Evolutionary conservation across 2,329 filamentous ascomycete species (phyloP), one percentile per base, ranked within the genome.

Genomic region (Colletotrichum sp.): DNA sequence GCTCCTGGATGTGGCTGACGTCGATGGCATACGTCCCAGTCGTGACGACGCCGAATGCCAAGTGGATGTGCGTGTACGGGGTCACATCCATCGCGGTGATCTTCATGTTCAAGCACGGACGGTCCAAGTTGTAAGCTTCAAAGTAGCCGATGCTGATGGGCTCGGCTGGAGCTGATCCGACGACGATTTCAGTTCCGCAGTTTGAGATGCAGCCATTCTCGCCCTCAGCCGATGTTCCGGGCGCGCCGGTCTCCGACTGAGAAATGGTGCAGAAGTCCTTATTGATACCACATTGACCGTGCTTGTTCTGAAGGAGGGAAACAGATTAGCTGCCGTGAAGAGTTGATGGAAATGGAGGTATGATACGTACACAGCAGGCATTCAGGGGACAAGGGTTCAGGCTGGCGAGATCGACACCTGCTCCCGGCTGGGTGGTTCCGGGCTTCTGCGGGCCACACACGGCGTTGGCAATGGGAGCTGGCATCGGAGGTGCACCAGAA

Each of bases 251-350:
- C n/a, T 78, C 60, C 3, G 66, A 55, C 16, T 55, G 65, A n/a
- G 28, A 21, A 28, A 63, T 32, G 7, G 39, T 34, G 34, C 88
- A 90, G 77, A 88, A 89, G 18, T 87, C 87, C 2, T 78, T 77
- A 0, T 86, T 87, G 1, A 83, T 83, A 12, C 88, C 88, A 26
- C 88, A 90, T 65, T 86, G 82, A 1, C 88, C 88, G 81, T 85
- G 87, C 49, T 82, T 80, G 72, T 86, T 77, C 36, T 39, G 16
- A 0, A 39, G 16, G 36, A 39, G 36, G 36, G 7, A 39, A 39
- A 8, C 15, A 18, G 36, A 0, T 39, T 18, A 39, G 36, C 36
- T 39, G 15, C 4, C 15, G 4, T 18, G 36, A 39, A 39, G 15
- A 18, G 36, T 39, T 39, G 7, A 39, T 8, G 4, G 15, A 18